Evolutionary conservation across 345 rosid species (phyloP), one percentile per base, ranked within the genome.

Genomic region (Acer saccharum): DNA sequence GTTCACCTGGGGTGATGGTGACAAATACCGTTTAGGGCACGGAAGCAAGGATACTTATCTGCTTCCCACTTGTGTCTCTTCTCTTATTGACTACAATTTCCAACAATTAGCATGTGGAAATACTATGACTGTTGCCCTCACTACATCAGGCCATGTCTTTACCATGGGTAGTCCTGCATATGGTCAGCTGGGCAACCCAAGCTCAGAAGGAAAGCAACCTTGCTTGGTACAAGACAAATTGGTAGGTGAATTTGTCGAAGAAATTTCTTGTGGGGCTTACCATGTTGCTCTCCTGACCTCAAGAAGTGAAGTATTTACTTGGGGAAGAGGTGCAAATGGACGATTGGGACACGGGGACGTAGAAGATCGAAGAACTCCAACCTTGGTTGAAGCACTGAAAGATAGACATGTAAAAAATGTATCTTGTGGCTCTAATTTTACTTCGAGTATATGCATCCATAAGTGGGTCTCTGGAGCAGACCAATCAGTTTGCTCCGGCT

Each of bases 1-100:
- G 84, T 96, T 96, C 83, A 91, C 97, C 16, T 96, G 99, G 99
- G 99, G 99, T 20, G 98, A 92, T 78, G 99, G 99, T 44, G 97
- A 92, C 65, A 90, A 92, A 82, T 61, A 92, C 68, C 93, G 97
- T 64, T 77, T 96, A 80, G 99, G 99, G 2, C 99, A 96, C 74
- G 99, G 97, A 73, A 94, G 76, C 84, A 92, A 90, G 86, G 99
- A 94, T 10, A 84, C 91, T 73, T 91, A 90, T 78, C 80, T 96
- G 62, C 86, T 90, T 82, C 98, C 99, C 3, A 92, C 93, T 66
- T 88, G 97, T 68, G 92, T 96, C 78, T 89, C 97, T 18, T 82
- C 97, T 29, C 92, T 96, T 75, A 88, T 89, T 27, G 99, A 96
- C 81, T 96, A 96, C 87, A 96, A 90, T 75, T 96, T 96, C 79